Percentiles rank a stretch among this genome's conserved stretches.
phyloP scores from a whole-genome alignment of 257 asterid genomes.

The Solanum microdontum region DNA sequence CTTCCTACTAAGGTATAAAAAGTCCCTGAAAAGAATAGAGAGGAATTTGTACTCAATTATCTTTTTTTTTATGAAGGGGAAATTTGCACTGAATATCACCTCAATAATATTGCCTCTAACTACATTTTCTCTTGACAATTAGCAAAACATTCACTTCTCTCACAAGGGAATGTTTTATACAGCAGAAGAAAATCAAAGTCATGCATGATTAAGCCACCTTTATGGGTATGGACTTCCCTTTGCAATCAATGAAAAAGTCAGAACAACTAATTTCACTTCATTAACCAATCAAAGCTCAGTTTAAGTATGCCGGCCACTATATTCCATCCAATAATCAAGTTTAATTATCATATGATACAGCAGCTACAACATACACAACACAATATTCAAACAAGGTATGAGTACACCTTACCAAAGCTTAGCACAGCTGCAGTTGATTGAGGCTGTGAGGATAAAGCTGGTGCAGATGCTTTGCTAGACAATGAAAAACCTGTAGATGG shows the following conservation, averaged over 20 bases:
- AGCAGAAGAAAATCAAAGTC: not conserved
- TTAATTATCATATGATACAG: not conserved
- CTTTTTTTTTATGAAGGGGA: not conserved
- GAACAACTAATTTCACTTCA: not conserved
- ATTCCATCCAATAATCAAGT: not conserved
- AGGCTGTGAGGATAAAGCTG: slow-evolving; percentile 38
- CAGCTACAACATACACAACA: not conserved
- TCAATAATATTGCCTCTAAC: not conserved
- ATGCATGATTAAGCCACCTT: not conserved
- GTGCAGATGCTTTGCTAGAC: slow-evolving; percentile 27
- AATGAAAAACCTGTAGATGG: slow-evolving; percentile 27
- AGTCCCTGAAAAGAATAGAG: not conserved
- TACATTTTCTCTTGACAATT: not conserved
- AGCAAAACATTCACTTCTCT: not conserved
- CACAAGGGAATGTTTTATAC: not conserved
- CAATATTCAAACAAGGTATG: not conserved
- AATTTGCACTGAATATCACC: not conserved
- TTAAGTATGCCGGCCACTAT: not conserved
- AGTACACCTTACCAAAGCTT: slow-evolving; percentile 33
- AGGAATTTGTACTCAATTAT: not conserved
- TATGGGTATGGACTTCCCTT: not conserved
- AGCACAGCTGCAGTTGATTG: slow-evolving; percentile 36
- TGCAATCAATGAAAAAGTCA: not conserved
- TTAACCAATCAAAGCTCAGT: not conserved
- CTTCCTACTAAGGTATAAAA: not conserved